These are phyloP conservation scores for Arxiozyma slooffiae DNA, from an alignment of 1,139 yeast species.

Conservation along the genomic window DNA sequence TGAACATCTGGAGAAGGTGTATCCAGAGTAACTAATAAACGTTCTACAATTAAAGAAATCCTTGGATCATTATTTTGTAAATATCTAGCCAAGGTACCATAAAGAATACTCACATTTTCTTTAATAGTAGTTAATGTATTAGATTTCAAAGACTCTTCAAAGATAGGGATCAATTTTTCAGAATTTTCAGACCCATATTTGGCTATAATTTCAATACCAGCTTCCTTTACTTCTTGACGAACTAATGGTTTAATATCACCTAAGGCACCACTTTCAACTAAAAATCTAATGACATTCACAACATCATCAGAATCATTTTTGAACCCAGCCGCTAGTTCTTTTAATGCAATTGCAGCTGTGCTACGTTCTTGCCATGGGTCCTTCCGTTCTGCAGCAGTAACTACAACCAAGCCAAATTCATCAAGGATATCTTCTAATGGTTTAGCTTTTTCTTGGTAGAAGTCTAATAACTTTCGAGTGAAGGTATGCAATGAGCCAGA, in stretches of 20 bases:
- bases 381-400: slow-evolving; percentile 47
- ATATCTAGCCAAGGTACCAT: slow-evolving; percentile 83
- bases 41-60: slow-evolving; percentile 53
- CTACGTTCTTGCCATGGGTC: slow-evolving; percentile 82
- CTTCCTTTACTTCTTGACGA: slow-evolving; percentile 74
- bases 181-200: slow-evolving; percentile 54
- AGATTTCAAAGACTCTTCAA: slow-evolving; percentile 43
- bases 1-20: slow-evolving; percentile 88
- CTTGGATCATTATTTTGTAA: slow-evolving; percentile 55
- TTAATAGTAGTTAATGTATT: slow-evolving; percentile 54
- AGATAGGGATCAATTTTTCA: slow-evolving; percentile 64
- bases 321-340: slow-evolving; percentile 46
- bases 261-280: slow-evolving; percentile 52
- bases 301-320: slow-evolving; percentile 32
- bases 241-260: slow-evolving; percentile 69
- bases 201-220: slow-evolving; percentile 69
- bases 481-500: slow-evolving; percentile 31
- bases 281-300: slow-evolving; percentile 45
- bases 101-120: slow-evolving; percentile 74
- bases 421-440: slow-evolving; percentile 75
- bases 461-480: slow-evolving; percentile 40
- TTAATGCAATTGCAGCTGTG: slow-evolving; percentile 64
- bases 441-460: slow-evolving; percentile 50
- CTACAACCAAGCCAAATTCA: slow-evolving; percentile 67
- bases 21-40: slow-evolving; percentile 63